These are phyloP conservation scores for Whalleya microplaca DNA, from an alignment of 2,329 filamentous ascomycete species.

Conservation along the genomic window DNA sequence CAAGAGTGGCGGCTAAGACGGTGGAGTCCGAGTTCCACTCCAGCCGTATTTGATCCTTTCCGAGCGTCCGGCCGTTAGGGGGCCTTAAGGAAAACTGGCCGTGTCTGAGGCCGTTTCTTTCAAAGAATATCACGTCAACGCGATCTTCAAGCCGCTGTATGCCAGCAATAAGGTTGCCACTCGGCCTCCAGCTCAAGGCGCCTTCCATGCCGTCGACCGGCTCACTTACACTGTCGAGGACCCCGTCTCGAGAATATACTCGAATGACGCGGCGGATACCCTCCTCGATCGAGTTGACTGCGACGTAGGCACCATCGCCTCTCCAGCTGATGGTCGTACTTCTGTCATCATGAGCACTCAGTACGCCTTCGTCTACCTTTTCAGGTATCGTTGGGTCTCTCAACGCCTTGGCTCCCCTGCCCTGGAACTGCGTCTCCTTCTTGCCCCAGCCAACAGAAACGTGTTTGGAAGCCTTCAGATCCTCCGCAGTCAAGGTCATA, in stretches of 20 bases:
- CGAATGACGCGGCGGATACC: constrained; percentile 77
- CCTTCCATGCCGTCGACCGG: constrained; percentile 91
- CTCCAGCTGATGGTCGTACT: constrained; percentile 83
- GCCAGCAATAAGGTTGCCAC: constrained; percentile 87
- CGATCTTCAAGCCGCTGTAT: constrained; percentile 72
- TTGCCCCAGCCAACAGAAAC: constrained; percentile 99
- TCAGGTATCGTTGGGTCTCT: constrained; percentile 95
- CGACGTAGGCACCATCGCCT: constrained; percentile 89
- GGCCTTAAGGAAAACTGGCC: constrained; percentile 85
- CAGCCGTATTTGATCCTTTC: constrained; percentile 65
- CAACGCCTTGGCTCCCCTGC: constrained; percentile 82
- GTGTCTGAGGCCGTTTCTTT: constrained; percentile 95
- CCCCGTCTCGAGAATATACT: constrained; percentile 88
- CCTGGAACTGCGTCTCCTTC: constrained; percentile 96
- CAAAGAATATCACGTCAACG: constrained; percentile 91
- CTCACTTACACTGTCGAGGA: constrained; percentile 91
- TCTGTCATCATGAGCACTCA: constrained; percentile 75
- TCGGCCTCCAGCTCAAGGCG: constrained; percentile 86
- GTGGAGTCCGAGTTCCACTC: constrained; percentile 93
- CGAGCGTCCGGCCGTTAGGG: constrained; percentile 58
- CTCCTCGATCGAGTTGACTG: constrained; percentile 78
- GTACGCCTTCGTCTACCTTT: constrained; percentile 79
- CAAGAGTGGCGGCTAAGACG: constrained; percentile 80
- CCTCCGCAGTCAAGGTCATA: constrained; percentile 71
- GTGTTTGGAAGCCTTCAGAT: constrained; percentile 86